Base-by-base conservation (phyloP, 768 basidiomycete species). In the Termitomyces sp. region DNA sequence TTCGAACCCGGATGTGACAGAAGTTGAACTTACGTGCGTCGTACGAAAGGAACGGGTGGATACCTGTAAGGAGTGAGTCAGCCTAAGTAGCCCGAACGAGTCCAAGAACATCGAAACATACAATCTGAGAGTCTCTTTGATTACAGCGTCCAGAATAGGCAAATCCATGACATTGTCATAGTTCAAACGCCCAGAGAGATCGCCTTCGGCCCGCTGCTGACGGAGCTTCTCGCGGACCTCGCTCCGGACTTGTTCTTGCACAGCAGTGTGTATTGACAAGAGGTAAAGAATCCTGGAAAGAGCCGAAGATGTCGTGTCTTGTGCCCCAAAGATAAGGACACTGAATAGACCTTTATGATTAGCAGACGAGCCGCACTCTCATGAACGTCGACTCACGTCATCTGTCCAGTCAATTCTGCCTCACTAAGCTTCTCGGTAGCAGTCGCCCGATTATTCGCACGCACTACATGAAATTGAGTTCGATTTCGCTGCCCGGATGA, bases 281-380 rank as follows among this genome's bases (percentile, higher is more conserved):
- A 74, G 63, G 57, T 75, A 68, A 6, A 82, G 65, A 37, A 77
- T 72, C 1, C 80, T 74, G 14, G 76, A 75, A 44, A 83, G 59
- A 0, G 76, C 72, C 5, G 77, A 74, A 2, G 80, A 76, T 0
- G 79, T 79, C 8, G 81, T 83, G 56, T 82, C 81, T 56, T 78
- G 78, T 3, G 77, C 81, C 3, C 80, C 79, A 60, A 82, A 80
- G 18, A 81, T 76, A 30, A 82, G 64, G 14, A 81, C 78, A 3
- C 79, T 81, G 52, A 47, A 49, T 30, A 47, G 27, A 34, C 46
- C 1, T 26, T 18, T 27, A 26, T 53, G 34, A n/a, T 46, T 10
- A 55, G 45, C 14, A 53, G 46, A 20, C 22, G 49, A 43, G n/a
- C 24, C 33, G 8, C 27, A 5, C 34, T 27, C 9, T 37, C 36